Base-by-base conservation (phyloP, 1,284 basidiomycete species). In the Somion occarium region DNA sequence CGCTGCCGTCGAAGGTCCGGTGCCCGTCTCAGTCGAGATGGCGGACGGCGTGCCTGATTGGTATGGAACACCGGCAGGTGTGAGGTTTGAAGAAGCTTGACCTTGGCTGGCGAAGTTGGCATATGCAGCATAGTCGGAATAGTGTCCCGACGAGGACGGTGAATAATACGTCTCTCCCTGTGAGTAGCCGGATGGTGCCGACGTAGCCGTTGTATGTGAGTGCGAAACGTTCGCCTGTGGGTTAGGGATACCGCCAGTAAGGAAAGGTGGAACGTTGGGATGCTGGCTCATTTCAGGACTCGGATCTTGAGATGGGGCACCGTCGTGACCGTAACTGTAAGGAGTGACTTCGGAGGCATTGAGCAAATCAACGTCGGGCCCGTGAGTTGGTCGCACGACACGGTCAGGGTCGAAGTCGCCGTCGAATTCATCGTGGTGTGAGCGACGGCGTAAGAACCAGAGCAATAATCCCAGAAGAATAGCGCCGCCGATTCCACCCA, bases 341-440 rank as follows among this genome's bases (percentile, higher is more conserved):
- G 71, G 72, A 2, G 67, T 66, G 22, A 73, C 66, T 25, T 72
- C 70, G n/a, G n/a, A n/a, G n/a, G n/a, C n/a, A 5, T 60, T 64
- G 2, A 56, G 60, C 9, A 75, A 66, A 57, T 74, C 73, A 47
- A 73, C 55, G 15, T 60, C 3, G 38, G 38, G 38, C 3, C 20
- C 3, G 65, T 68, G 38, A 38, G 60, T 48, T 59, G 63, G 42
- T 59, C 62, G n/a, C 11, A 64, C 58, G 47, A 78, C 69, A 9
- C 69, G 68, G 55, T 78, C 76, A 0, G 75, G 76, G 42, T 78
- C 76, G 54, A 78, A 78, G 65, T 76, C 69, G 46, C 75, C 76
- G 50, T 78, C 75, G 49, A 78, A 78, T 26, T 78, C 76, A 55
- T 70, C 65, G 23, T 57, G 54, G 25, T 51, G 47, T 18, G 59